Percentiles rank a stretch among this genome's conserved stretches.
These are phyloP conservation scores for Xylariaceae sp. DNA, from an alignment of 2,329 filamentous ascomycete genomes.

Conservation along the genomic window DNA sequence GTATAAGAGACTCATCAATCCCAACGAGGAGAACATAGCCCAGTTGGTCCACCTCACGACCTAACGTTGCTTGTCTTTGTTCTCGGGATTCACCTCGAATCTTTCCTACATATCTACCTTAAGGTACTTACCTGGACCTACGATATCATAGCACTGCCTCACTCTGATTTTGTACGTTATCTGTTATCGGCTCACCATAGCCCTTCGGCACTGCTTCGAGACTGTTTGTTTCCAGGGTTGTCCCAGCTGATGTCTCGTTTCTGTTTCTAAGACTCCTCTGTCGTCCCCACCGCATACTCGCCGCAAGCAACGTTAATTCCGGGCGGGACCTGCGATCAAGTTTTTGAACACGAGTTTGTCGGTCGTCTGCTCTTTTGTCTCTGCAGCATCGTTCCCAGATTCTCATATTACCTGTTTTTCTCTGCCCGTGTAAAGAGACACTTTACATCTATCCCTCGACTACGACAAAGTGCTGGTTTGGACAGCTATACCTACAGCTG, in stretches of 20 bases:
- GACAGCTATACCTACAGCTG: not conserved
- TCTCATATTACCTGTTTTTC: too few species aligned
- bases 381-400: too few species aligned
- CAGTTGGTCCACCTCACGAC: too few species aligned
- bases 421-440: not conserved
- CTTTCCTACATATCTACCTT: not conserved
- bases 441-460: too few species aligned
- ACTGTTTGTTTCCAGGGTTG: too few species aligned
- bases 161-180: not conserved
- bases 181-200: not conserved
- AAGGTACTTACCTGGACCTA: too few species aligned
- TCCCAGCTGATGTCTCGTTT: not conserved
- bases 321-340: conserved; percentile 3
- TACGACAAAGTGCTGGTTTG: too few species aligned
- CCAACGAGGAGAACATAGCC: too few species aligned
- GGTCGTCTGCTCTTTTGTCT: conserved; percentile 1
- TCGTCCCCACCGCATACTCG: not conserved
- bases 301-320: not conserved
- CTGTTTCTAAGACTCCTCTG: not conserved
- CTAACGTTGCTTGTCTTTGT: too few species aligned
- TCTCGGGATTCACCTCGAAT: not conserved
- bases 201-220: conserved; percentile 1
- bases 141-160: not conserved
- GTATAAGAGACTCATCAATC: too few species aligned
- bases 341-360: conserved; percentile 5